Base-by-base conservation (phyloP, 1,139 yeast genomes). In the Suhomyces terraborum region DNA sequence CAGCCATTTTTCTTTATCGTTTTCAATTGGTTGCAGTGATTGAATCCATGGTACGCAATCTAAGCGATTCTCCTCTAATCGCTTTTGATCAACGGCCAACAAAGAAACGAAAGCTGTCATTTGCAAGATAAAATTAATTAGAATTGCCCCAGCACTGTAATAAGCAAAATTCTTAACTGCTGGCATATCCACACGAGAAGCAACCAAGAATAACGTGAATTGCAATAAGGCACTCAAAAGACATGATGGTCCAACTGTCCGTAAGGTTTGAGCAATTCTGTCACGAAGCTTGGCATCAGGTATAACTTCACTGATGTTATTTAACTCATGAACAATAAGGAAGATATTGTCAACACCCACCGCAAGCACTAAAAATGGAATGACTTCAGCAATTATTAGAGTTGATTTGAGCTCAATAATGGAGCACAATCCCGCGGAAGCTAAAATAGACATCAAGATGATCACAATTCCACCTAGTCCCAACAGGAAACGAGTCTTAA, bases 291-390 rank as follows among this genome's bases (percentile, higher is more conserved):
- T 53, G 38, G 73, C 72, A 35, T 66, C 67, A 1, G 38, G 46
- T 3, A 44, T 36, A 8, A 77, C 72, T 66, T 72, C 69, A 43
- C 75, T 75, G 12, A 84, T 75, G 19, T 73, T 64, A 32, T 81
- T 79, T 36, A 87, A 68, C 55, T 88, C 96, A 59, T 88, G 93
- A 1, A 88, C 84, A 18, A 93, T 78, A 49, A 93, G 67, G 57
- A 91, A 93, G 24, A 93, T 86, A 57, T 93, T 93, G 62, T 93
- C 98, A 20, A 93, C 93, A 12, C 98, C 98, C 42, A 93, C 83
- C 0, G 98, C 98, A 47, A 93, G 70, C 5, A 93, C 85, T 55
- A 93, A 67, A 55, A 93, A 93, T n/a, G 98, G 98, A 32, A 93
- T 93, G 4, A 93, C 98, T 58, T 93, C 98, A 1, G 98, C 97